phyloP scores from a whole-genome alignment of 768 basidiomycete species.

The Rhizopogon vulgaris region DNA sequence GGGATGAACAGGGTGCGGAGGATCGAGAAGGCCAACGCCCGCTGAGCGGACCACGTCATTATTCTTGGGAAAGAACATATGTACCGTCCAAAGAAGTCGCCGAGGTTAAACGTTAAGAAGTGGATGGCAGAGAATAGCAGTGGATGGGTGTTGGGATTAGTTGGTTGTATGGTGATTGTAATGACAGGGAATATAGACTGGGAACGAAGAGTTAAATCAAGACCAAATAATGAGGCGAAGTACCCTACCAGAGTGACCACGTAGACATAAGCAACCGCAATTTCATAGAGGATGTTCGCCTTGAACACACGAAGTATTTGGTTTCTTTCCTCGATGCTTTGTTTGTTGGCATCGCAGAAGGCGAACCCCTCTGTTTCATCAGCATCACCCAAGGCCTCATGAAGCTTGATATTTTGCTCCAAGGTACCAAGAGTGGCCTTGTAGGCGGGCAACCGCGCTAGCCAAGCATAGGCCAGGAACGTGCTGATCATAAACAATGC shows the following conservation, averaged over 20 bases:
- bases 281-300: constrained; percentile 61
- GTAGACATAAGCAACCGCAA: constrained; percentile 73
- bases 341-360: constrained; percentile 18
- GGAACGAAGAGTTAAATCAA: constrained; percentile 5
- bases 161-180: constrained; percentile 68
- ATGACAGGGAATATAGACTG: constrained; percentile 87
- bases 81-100: constrained; percentile 68
- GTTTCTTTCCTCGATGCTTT: constrained; percentile 29
- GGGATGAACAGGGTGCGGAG: constrained; percentile 79
- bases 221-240: neutral
- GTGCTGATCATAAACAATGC: constrained; percentile 56
- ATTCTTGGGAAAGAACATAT: constrained; percentile 59
- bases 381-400: constrained; percentile 14
- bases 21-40: constrained; percentile 58
- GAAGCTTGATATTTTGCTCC: constrained; percentile 30
- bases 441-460: constrained; percentile 57
- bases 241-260: constrained; percentile 66
- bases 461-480: constrained; percentile 46
- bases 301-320: constrained; percentile 52
- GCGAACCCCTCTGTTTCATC: constrained; percentile 33
- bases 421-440: constrained; percentile 42
- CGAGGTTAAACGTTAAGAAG: constrained; percentile 72
- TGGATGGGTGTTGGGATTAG: constrained; percentile 62
- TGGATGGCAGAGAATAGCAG: constrained; percentile 74
- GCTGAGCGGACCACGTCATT: constrained; percentile 61